phyloP scores from a whole-genome alignment of 345 rosid species.

The rapeseed (Brassica napus) region Da-Ae NC_063434.1:8157001-8157500 shows the following conservation, averaged over 20 bases:
- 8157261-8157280: too few relatives aligned
- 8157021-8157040: background rate
- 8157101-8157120: background rate
- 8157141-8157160: background rate
- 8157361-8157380: too few relatives aligned
- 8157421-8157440: background rate
- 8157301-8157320: too few relatives aligned
- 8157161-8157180: background rate
- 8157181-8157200: background rate
- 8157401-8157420: background rate
- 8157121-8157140: background rate
- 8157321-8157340: too few relatives aligned
- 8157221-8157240: background rate
- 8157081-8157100: background rate
- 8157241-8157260: background rate
- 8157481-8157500: background rate
- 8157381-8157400: too few relatives aligned
- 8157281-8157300: too few relatives aligned
- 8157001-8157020: conserved; percentile 2
- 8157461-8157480: background rate
- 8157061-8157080: background rate
- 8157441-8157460: background rate
- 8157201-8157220: background rate
- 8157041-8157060: conserved; percentile 8
- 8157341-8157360: too few relatives aligned